Conservation (phyloP, 1,284 basidiomycete species). For the Schizophyllum commune region DNA sequence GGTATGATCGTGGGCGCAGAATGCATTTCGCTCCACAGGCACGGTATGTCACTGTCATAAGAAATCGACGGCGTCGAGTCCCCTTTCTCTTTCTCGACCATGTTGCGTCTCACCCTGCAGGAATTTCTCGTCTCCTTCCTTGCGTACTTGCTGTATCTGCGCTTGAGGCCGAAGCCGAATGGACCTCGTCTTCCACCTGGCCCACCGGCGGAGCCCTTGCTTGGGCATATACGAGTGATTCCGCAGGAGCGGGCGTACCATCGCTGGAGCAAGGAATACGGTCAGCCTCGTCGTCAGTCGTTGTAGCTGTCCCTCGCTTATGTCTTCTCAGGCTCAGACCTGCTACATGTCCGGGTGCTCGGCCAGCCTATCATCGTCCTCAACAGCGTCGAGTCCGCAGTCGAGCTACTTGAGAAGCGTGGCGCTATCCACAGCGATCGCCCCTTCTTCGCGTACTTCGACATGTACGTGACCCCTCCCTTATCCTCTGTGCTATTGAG, state of each 20-base stretch:
- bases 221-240: conserved; percentile 14
- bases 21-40: too few relatives aligned
- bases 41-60: too few relatives aligned
- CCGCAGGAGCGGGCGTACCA: conserved; percentile 9
- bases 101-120: neutral
- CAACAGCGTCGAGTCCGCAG: conserved; percentile 6
- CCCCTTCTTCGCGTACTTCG: neutral
- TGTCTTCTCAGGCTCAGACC: neutral
- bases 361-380: conserved; percentile 10
- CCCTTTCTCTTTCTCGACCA: neutral
- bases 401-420: conserved; percentile 11
- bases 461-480: too few relatives aligned
- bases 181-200: conserved; percentile 9
- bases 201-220: conserved; percentile 10
- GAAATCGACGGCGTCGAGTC: too few relatives aligned
- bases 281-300: neutral
- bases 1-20: too few relatives aligned
- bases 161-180: neutral
- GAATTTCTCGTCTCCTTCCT: neutral
- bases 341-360: conserved; percentile 7
- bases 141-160: neutral
- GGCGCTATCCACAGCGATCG: conserved; percentile 12
- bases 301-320: neutral
- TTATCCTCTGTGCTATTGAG: too few relatives aligned
- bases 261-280: conserved; percentile 13